Base-by-base conservation (phyloP, 1,284 basidiomycete species). In the Cryptococcus sp. region DNA sequence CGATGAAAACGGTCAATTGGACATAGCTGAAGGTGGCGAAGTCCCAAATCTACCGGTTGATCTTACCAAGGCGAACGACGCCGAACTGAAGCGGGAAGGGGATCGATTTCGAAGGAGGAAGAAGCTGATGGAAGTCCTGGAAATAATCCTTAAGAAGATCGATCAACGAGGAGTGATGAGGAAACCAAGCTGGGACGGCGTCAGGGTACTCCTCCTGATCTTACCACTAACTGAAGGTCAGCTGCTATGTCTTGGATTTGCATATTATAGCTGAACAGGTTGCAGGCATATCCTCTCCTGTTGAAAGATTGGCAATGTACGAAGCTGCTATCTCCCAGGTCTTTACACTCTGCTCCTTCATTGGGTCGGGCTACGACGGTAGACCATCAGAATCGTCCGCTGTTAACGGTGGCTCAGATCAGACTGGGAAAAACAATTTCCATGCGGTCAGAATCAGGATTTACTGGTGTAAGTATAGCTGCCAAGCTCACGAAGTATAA, bases 151-250 rank as follows among this genome's bases (percentile, higher is more conserved):
- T 32, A 82, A 83, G 57, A 82, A 90, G 55, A 83, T 94, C 49
- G 90, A 94, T 71, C 78, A 85, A 46, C 84, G 86, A 58, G 86
- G 86, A 14, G 74, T 94, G 30, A 79, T 92, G 68, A 81, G 90
- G n/a, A 84, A 84, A 56, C 89, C 89, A 1, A 83, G 86, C 3
- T 88, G 89, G 84, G 91, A 94, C 61, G 90, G 90, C 10, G 85
- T 90, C 33, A 81, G 88, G 41, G 83, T 84, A 2, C 78, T 94
- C 36, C 76, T 93, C 31, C 80, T 94, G 45, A 76, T 90, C 32
- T 76, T 90, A 56, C 90, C 90, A 5, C 79, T 94, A 42, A 85
- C 89, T 42, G 86, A 89, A 73, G 88, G 90, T 90, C 68, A 60
- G 77, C 72, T 34, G 10, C n/a, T 41, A 46, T 42, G 8, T 7